Evolutionary conservation across 2,329 filamentous ascomycete species (phyloP).

Genomic region (Aspergillus luchuensis): DNA sequence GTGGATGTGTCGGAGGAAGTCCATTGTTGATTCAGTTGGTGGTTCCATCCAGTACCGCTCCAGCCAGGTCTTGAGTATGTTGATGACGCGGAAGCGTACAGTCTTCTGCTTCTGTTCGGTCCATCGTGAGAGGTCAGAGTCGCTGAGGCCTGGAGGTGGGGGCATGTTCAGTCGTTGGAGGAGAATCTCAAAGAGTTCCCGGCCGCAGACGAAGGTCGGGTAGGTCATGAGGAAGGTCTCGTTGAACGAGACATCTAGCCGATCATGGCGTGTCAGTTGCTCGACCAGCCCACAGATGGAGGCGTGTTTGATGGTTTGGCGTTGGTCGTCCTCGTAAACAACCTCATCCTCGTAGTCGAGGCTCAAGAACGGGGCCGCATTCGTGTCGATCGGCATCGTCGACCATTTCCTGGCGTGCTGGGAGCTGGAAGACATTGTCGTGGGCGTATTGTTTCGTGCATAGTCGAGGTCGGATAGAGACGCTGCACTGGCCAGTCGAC

Average conservation of each 20-base stretch:
- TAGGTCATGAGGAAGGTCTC: slow-evolving; percentile 99
- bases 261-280: slow-evolving; percentile 92
- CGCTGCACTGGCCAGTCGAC: background rate
- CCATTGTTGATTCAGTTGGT: slow-evolving; percentile 78
- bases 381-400: background rate
- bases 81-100: slow-evolving; percentile 93
- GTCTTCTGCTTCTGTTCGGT: slow-evolving; percentile 92
- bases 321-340: slow-evolving; percentile 79
- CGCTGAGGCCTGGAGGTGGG: slow-evolving; percentile 76
- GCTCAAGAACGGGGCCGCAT: slow-evolving; percentile 61
- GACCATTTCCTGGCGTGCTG: background rate
- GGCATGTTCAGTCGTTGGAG: slow-evolving; percentile 91
- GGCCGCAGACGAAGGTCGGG: slow-evolving; percentile 85
- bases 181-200: slow-evolving; percentile 88
- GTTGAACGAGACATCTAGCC: slow-evolving; percentile 91
- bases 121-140: slow-evolving; percentile 81
- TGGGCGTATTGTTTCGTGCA: background rate
- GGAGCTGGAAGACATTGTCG: background rate
- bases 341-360: slow-evolving; percentile 89
- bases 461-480: background rate
- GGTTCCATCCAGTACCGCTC: slow-evolving; percentile 99
- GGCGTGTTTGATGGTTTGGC: slow-evolving; percentile 80
- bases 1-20: slow-evolving; percentile 84
- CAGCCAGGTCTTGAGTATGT: slow-evolving; percentile 97
- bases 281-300: slow-evolving; percentile 87